Evolutionary conservation across 352 stramenopile species (phyloP).

Genomic region (Phytopythium oedochilum): DNA sequence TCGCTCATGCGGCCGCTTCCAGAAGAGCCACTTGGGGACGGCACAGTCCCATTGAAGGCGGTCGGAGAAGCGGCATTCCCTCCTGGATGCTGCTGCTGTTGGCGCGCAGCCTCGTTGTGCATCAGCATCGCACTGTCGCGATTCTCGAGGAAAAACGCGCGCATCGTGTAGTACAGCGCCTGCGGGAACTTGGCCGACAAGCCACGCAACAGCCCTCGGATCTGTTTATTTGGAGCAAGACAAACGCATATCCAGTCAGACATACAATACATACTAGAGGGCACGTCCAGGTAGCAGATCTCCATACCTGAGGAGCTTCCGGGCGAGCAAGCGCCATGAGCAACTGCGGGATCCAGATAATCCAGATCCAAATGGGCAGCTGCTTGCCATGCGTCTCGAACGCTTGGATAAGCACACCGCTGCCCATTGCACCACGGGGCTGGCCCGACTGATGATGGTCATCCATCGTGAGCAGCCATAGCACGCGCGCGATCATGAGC

Average conservation of each 20-base stretch:
- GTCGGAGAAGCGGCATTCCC: conserved; percentile 16
- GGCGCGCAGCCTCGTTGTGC: conserved; percentile 19
- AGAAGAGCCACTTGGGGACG: conserved; percentile 6
- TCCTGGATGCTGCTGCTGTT: conserved; percentile 19
- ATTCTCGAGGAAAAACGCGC: conserved; percentile 97
- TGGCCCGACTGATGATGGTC: conserved; percentile 31
- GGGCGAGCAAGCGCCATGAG: conserved; percentile 92
- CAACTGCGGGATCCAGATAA: conserved; percentile 98
- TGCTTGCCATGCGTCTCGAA: conserved; percentile 94
- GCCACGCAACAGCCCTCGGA: conserved; percentile 74
- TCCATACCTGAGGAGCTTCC: conserved; percentile 71
- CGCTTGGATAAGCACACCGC: conserved; percentile 69
- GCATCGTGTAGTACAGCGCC: conserved; percentile 97
- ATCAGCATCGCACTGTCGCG: conserved; percentile 84
- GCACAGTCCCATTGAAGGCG: background rate
- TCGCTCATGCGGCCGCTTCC: background rate
- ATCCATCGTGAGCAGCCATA: conserved; percentile 90
- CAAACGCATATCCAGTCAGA: background rate
- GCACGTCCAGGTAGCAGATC: background rate
- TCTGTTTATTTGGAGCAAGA: conserved; percentile 19
- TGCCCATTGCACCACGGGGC: background rate
- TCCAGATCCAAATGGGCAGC: conserved; percentile 98
- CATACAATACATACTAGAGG: background rate
- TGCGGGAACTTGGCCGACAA: conserved; percentile 95
- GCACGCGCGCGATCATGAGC: conserved; percentile 87